Conservation (phyloP, 257 asterid genomes). For the Gentiana dahurica region DNA sequence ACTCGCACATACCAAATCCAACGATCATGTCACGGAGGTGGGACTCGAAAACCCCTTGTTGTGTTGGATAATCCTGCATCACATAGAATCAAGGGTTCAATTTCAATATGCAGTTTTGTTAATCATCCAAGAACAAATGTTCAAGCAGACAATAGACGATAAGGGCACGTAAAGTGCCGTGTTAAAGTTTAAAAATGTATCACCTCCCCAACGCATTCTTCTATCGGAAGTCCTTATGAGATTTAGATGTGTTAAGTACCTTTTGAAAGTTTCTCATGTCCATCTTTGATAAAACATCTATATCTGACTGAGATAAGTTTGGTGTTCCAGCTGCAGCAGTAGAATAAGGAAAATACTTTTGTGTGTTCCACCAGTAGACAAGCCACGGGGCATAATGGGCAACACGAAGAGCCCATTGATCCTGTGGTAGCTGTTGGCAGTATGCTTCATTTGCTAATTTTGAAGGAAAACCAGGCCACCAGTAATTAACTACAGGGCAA, state of each 20-base stretch:
- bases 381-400: slow-evolving; percentile 62
- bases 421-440: slow-evolving; percentile 30
- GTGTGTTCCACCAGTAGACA: slow-evolving; percentile 78
- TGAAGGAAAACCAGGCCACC: slow-evolving; percentile 73
- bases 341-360: slow-evolving; percentile 48
- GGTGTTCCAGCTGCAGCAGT: slow-evolving; percentile 45
- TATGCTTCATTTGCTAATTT: slow-evolving; percentile 40
- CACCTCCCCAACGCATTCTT: no score
- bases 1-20: slow-evolving; percentile 61
- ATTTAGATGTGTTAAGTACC: slow-evolving; percentile 21
- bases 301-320: slow-evolving; percentile 37
- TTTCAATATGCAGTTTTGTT: no score
- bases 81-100: no score
- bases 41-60: slow-evolving; percentile 60
- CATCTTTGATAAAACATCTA: slow-evolving; percentile 24
- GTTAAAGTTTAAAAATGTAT: no score
- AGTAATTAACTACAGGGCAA: slow-evolving; percentile 61
- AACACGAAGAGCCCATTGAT: slow-evolving; percentile 64
- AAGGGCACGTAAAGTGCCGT: no score
- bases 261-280: slow-evolving; percentile 1
- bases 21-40: slow-evolving; percentile 53
- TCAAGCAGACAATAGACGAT: no score
- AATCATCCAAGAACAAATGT: no score
- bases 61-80: slow-evolving; percentile 41
- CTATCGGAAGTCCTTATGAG: no score